Conservation (phyloP, 257 asterid genomes). For the Fraxinus americana region DNA sequence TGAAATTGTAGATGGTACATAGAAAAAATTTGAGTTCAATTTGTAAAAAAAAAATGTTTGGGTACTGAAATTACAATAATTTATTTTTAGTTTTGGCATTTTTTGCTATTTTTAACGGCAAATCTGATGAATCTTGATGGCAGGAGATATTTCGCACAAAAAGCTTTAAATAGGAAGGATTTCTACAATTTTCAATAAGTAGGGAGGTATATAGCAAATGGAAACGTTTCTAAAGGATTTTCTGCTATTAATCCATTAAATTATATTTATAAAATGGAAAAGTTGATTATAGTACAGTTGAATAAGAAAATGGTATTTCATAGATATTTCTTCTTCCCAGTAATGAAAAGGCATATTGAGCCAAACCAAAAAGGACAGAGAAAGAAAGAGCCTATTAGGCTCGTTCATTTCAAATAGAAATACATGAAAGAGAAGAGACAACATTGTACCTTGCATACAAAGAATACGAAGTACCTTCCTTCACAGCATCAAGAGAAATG, state of each 20-base stretch:
- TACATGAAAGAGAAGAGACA: background rate
- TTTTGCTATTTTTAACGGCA: too few species aligned
- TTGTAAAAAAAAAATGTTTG: too few species aligned
- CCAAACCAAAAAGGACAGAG: background rate
- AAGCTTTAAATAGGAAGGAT: too few species aligned
- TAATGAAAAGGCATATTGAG: background rate
- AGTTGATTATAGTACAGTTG: background rate
- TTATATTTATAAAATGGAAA: background rate
- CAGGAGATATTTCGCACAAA: too few species aligned
- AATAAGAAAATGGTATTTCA: background rate
- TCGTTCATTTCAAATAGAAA: constrained; percentile 12
- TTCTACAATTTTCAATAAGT: too few species aligned
- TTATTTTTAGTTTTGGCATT: too few species aligned
- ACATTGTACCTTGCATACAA: constrained; percentile 68
- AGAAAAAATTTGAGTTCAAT: too few species aligned
- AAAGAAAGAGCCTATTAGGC: constrained; percentile 14
- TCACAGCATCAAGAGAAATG: constrained; percentile 55
- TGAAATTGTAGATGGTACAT: too few species aligned
- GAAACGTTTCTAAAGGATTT: too few species aligned
- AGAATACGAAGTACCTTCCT: constrained; percentile 61
- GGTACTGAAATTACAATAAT: too few species aligned
- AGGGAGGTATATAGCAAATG: too few species aligned
- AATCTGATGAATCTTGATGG: too few species aligned
- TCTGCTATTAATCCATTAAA: background rate
- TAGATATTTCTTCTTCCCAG: constrained; percentile 3